Evolutionary conservation across 805 yeast genomes (phyloP).

Genomic region (Lachancea thermotolerans): DNA sequence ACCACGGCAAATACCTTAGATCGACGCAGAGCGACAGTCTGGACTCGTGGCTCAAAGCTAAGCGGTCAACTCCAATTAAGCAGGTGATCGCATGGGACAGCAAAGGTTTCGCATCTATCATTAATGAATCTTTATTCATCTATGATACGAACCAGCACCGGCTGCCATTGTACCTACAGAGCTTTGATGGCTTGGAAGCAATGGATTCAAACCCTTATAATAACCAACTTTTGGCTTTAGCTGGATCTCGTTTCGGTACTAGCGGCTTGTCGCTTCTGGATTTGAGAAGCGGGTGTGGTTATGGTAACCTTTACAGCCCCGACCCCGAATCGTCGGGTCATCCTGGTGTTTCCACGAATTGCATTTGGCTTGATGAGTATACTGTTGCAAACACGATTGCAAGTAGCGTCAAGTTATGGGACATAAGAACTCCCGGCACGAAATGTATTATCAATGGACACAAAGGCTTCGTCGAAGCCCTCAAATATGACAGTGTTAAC

Average conservation of each 20-base stretch:
- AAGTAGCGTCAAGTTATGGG: constrained; percentile 23
- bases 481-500: constrained; percentile 11
- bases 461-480: constrained; percentile 19
- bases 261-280: constrained; percentile 75
- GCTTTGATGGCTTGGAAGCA: constrained; percentile 20
- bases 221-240: constrained; percentile 44
- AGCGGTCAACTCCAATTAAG: constrained; percentile 17
- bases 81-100: constrained; percentile 15
- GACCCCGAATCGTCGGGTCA: constrained; percentile 9
- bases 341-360: constrained; percentile 12
- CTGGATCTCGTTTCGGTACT: constrained; percentile 51
- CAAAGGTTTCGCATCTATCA: constrained; percentile 48
- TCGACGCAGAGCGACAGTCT: constrained; percentile 12
- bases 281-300: constrained; percentile 38
- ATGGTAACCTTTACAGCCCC: constrained; percentile 20
- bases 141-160: constrained; percentile 61
- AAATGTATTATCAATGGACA: constrained; percentile 19
- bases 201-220: constrained; percentile 32
- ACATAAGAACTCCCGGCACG: constrained; percentile 18
- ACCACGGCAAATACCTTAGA: constrained; percentile 61
- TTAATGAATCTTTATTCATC: constrained; percentile 62
- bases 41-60: constrained; percentile 13
- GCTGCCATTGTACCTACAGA: constrained; percentile 21
- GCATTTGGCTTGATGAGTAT: constrained; percentile 22
- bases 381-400: constrained; percentile 17